These are phyloP conservation scores for Clausena lansium DNA, from an alignment of 345 rosid species.

Conservation along the genomic window DNA sequence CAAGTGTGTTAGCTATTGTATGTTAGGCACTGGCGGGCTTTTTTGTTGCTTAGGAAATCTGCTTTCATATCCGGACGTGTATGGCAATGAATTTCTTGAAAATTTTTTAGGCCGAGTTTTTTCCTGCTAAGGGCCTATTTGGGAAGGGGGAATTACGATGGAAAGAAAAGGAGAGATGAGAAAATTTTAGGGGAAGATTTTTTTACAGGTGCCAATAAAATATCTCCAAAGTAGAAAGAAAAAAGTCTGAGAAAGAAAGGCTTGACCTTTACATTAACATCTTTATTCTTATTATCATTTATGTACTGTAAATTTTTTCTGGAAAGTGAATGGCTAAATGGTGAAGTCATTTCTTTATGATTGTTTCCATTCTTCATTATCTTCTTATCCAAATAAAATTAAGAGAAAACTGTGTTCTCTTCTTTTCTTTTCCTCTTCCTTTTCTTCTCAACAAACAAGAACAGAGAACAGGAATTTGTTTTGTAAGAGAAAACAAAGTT, in stretches of 20 bases:
- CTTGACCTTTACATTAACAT: background rate
- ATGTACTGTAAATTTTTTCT: background rate
- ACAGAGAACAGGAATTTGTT: background rate
- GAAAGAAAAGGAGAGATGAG: background rate
- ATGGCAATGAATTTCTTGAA: background rate
- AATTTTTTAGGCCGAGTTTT: background rate
- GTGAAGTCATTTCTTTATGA: background rate
- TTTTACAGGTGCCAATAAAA: background rate
- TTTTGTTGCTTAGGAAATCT: background rate
- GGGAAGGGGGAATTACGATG: no score
- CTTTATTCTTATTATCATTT: background rate
- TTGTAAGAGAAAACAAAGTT: no score
- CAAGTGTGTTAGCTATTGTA: background rate
- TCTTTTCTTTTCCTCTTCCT: background rate
- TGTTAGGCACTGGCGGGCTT: background rate
- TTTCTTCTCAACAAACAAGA: background rate
- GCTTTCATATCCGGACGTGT: background rate
- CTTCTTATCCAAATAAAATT: background rate
- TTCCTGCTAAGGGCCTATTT: background rate
- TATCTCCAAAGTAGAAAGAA: background rate
- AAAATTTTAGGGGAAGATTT: background rate
- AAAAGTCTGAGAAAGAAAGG: background rate
- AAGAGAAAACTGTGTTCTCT: background rate
- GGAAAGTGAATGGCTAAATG: background rate
- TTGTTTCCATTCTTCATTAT: background rate